Evolutionary conservation across 352 stramenopile species (phyloP).

Genomic region (Phytophthora europaea): DNA sequence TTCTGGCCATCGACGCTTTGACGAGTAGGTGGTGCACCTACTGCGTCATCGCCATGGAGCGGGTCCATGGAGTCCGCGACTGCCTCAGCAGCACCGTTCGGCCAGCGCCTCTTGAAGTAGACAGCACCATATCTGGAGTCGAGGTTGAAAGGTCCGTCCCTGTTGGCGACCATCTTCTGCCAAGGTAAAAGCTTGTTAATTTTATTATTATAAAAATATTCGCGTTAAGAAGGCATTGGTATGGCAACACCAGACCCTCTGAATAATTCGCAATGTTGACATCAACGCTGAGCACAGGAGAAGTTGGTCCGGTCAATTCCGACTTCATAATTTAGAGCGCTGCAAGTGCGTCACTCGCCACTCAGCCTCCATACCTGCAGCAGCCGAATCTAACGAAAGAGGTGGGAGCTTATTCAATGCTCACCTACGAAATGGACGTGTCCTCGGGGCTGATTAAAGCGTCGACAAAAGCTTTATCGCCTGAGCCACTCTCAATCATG

Average conservation of each 20-base stretch:
- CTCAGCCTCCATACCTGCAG: neutral
- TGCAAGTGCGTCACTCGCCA: neutral
- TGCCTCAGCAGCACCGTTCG: neutral
- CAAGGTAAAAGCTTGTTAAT: neutral
- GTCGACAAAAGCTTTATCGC: conserved; percentile 86
- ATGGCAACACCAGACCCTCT: neutral
- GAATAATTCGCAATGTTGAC: neutral
- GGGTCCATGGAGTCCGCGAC: conserved; percentile 14
- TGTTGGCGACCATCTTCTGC: neutral
- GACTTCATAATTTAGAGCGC: conserved; percentile 16
- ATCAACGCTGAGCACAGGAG: neutral
- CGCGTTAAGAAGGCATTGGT: neutral
- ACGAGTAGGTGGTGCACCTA: neutral
- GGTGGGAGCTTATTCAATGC: neutral
- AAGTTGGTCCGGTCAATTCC: neutral
- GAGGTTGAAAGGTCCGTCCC: neutral
- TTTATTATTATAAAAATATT: too few species aligned
- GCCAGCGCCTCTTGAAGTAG: conserved; percentile 14
- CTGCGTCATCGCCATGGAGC: neutral
- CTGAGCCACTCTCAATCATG: conserved; percentile 77
- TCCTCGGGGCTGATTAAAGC: conserved; percentile 86
- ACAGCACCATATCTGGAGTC: neutral
- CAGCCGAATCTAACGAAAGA: neutral
- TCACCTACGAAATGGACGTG: conserved; percentile 47
- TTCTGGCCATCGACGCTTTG: neutral